Conservation (phyloP, 139 green algal genomes). For the Micromonas commoda region DNA sequence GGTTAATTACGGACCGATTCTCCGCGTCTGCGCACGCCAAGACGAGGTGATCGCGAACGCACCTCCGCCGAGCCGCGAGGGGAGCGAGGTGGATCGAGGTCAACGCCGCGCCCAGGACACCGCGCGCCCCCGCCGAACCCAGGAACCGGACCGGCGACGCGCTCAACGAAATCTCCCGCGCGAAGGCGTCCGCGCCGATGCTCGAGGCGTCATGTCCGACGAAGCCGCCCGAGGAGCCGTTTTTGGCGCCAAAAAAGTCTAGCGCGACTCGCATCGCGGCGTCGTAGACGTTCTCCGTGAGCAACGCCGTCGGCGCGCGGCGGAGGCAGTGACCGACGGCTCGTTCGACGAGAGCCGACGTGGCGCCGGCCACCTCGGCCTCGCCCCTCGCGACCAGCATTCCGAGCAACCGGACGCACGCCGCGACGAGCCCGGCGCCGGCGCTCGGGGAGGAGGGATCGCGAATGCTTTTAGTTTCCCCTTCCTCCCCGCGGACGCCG, state of each 20-base stretch:
- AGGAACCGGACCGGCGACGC: no score
- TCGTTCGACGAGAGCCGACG: neutral
- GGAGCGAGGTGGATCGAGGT: no score
- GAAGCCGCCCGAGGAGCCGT: no score
- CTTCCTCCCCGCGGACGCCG: no score
- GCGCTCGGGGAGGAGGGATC: no score
- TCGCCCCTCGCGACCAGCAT: conserved; percentile 2
- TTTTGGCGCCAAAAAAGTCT: neutral
- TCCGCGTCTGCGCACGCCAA: conserved; percentile 5
- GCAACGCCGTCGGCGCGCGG: neutral
- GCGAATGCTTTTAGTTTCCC: no score
- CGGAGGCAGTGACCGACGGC: neutral
- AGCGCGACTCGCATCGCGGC: neutral
- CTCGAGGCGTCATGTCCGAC: neutral
- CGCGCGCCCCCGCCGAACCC: no score
- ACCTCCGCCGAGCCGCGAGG: neutral
- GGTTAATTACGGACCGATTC: neutral
- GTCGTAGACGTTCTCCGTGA: conserved; percentile 1
- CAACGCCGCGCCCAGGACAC: no score
- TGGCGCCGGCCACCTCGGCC: neutral
- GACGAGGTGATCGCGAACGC: neutral
- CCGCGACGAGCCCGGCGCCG: neutral
- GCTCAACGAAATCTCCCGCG: no score
- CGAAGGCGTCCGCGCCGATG: no score
- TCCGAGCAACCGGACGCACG: neutral